Evolutionary conservation across 768 basidiomycete genomes (phyloP), one percentile per base, ranked within the genome.

Genomic region (Tricholoma saponaceum): DNA sequence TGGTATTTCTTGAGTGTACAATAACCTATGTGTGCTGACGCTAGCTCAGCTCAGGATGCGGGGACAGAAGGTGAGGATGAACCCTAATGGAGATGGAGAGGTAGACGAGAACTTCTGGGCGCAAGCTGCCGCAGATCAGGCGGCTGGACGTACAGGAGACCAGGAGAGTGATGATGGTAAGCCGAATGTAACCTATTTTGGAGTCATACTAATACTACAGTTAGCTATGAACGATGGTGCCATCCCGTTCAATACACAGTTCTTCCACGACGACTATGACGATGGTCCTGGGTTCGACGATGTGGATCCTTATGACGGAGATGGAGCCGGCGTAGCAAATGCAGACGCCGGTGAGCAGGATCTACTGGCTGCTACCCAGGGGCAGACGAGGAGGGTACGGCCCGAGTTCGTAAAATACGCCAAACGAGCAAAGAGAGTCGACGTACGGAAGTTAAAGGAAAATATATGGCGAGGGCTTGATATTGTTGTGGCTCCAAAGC

Each of bases 71-170:
- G 83, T 79, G 47, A 66, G 69, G 62, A 73, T 79, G 62, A 83
- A 86, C 56, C 79, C 84, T 56, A 78, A 81, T 26, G 83, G 81
- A 26, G 88, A 94, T 61, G 94, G 90, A 26, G 95, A 97, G 71
- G 87, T 96, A 25, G 96, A 98, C 67, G 94, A 95, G 73, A 86
- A 90, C 60, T 98, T 95, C 77, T 98, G 97, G 97, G 95, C 95
- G 0, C 90, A 93, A 64, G 93, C 92, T 4, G 95, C 94, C 9
- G 92, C 92, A 0, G 84, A 90, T 52, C 87, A 91, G 70, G 86
- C 85, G 13, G 88, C 82, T 8, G 83, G 76, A 9, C 82, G 81
- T 16, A 63, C 70, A 18, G 76, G 70, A 5, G 81, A 81, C 56
- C 68, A 82, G 46, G 76, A 75, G 30, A 80, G 71, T 22, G 88